Evolutionary conservation across 371 early-diverging fungal species (phyloP).

Genomic region (Mortierella sp.): DNA sequence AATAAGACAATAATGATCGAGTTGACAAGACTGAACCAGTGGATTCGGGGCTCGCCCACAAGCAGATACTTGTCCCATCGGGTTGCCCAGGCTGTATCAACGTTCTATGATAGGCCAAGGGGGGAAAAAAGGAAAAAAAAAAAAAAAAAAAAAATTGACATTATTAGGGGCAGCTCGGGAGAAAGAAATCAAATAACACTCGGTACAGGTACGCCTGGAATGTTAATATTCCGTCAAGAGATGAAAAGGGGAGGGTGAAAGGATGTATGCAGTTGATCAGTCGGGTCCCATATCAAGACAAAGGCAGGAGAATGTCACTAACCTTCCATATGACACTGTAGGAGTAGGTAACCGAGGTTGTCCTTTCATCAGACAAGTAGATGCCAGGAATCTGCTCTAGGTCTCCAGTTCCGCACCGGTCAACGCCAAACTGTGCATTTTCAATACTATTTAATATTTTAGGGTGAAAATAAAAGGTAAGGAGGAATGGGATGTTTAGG

Average conservation of each 20-base stretch:
- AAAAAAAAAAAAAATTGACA: not conserved
- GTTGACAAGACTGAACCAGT: conserved; percentile 86
- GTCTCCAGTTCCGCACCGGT: conserved; percentile 53
- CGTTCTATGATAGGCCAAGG: conserved; percentile 53
- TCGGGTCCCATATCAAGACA: no score
- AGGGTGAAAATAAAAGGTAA: not conserved
- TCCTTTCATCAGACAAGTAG: conserved; percentile 63
- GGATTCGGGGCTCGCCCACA: conserved; percentile 87
- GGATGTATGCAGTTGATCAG: not conserved
- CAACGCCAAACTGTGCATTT: conserved; percentile 24
- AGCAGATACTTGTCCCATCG: conserved; percentile 95
- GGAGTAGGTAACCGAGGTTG: conserved; percentile 78
- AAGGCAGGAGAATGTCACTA: conserved; percentile 18
- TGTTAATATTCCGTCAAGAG: not conserved
- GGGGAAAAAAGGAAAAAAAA: not conserved
- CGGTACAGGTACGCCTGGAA: not conserved
- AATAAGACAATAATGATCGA: conserved; percentile 91
- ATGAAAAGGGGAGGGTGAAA: not conserved
- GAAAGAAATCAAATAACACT: no score
- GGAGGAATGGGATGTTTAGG: not conserved
- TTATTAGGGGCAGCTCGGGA: not conserved
- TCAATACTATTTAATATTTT: conserved; percentile 27
- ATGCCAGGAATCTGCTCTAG: conserved; percentile 56
- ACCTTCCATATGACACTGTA: conserved; percentile 90
- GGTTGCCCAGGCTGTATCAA: conserved; percentile 90